phyloP scores from a whole-genome alignment of 2,329 filamentous ascomycete species.

The Colletotrichum lupini region DNA sequence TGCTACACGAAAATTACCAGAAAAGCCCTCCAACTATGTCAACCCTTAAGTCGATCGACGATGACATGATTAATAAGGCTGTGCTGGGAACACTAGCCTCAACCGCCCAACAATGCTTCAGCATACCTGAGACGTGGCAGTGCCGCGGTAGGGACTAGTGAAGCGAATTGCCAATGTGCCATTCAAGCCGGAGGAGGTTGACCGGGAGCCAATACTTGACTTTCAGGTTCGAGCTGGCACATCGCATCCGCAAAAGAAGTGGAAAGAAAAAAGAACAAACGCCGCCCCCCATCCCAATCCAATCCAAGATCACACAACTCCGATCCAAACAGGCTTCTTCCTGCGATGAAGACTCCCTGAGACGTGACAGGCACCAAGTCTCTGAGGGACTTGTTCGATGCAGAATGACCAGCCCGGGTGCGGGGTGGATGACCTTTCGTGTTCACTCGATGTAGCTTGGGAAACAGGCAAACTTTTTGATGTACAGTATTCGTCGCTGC shows the following conservation, averaged over 20 bases:
- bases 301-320: slow-evolving; percentile 5
- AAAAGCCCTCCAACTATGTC: not conserved
- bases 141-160: not conserved
- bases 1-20: not conserved
- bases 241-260: slow-evolving; percentile 5
- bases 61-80: not conserved
- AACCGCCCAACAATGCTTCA: not conserved
- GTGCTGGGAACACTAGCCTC: not conserved
- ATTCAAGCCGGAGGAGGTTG: not conserved
- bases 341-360: not conserved
- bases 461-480: not conserved
- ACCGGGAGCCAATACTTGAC: too few relatives aligned
- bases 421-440: not conserved
- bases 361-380: too few relatives aligned
- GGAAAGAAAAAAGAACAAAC: not conserved
- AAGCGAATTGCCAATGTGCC: not conserved
- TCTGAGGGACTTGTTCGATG: not conserved
- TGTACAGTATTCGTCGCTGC: slow-evolving; percentile 14
- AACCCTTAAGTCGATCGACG: not conserved
- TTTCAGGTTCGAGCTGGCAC: not conserved
- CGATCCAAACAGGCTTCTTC: not conserved
- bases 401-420: not conserved
- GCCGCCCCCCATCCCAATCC: not conserved
- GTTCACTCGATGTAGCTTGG: not conserved
- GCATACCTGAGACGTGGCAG: not conserved